Percentiles rank a stretch among this genome's conserved stretches.
phyloP scores from a whole-genome alignment of 768 basidiomycete genomes.

The Trichaptum fuscoviolaceum region DNA sequence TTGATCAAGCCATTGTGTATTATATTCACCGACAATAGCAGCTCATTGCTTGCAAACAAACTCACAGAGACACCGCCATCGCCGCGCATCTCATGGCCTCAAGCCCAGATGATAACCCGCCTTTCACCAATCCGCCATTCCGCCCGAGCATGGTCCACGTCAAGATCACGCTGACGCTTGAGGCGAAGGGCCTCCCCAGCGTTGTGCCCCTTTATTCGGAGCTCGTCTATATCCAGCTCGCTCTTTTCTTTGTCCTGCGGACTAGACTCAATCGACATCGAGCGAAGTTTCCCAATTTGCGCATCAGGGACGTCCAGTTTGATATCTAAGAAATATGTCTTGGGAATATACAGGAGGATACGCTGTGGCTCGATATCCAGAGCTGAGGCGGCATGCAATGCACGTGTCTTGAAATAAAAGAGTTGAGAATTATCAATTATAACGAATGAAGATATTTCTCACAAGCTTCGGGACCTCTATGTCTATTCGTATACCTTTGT shows the following conservation, averaged over 20 bases:
- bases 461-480: conserved; percentile 56
- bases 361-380: conserved; percentile 66
- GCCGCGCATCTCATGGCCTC: conserved; percentile 2
- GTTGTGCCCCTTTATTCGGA: conserved; percentile 7
- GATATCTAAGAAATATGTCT: conserved; percentile 47
- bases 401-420: conserved; percentile 35
- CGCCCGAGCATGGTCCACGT: conserved; percentile 57
- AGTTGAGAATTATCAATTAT: background rate
- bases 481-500: conserved; percentile 39
- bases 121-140: conserved; percentile 63
- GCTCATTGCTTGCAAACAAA: no score
- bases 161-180: conserved; percentile 52
- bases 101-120: conserved; percentile 40
- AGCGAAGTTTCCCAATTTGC: conserved; percentile 30
- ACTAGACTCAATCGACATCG: background rate
- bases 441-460: conserved; percentile 22
- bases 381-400: conserved; percentile 39
- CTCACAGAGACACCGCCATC: background rate
- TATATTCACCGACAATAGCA: no score
- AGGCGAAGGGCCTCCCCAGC: conserved; percentile 38
- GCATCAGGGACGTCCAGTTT: conserved; percentile 52
- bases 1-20: no score
- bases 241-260: background rate
- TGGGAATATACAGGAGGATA: conserved; percentile 46
- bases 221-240: background rate